A percentile compares a stretch with the other conserved stretches of the same genome.
Evolutionary conservation across 225 moss, liverwort and hornwort genomes (phyloP).

Genomic region (Pseudisothecium myosuroides): DNA sequence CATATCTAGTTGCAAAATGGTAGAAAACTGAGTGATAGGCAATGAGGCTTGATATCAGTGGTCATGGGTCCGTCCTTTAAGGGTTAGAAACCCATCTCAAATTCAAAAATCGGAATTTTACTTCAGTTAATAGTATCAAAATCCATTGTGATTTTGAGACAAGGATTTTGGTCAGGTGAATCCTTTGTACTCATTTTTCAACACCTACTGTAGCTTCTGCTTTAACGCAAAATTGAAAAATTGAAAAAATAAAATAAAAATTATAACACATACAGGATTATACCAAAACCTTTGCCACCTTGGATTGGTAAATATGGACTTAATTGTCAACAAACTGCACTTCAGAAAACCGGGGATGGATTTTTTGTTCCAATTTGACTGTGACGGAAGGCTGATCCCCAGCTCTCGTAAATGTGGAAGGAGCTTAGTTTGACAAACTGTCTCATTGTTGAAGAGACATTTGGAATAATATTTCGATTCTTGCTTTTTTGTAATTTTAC

Average conservation of each 20-base stretch:
- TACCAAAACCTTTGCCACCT: neutral
- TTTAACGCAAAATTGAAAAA: neutral
- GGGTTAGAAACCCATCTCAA: rapidly evolving
- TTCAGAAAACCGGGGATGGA: neutral
- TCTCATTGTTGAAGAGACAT: too few species aligned
- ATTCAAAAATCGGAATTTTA: too few species aligned
- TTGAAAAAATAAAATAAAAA: neutral
- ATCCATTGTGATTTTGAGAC: neutral
- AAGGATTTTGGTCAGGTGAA: neutral
- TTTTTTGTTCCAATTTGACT: too few species aligned
- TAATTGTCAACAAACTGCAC: neutral
- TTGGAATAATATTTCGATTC: too few species aligned
- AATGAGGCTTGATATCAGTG: too few species aligned
- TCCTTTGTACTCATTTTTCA: too few species aligned
- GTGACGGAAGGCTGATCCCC: neutral
- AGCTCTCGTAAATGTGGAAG: neutral
- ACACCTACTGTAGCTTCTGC: neutral
- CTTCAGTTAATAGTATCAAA: neutral
- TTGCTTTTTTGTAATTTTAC: too few species aligned
- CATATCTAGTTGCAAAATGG: too few species aligned
- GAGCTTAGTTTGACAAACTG: neutral
- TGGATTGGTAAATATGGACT: neutral
- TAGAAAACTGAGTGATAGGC: too few species aligned
- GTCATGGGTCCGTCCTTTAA: too few species aligned
- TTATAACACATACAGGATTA: too few species aligned